Evolutionary conservation across 1,284 basidiomycete genomes (phyloP).

Genomic region (Leccinum brunneo-olivaceum): DNA sequence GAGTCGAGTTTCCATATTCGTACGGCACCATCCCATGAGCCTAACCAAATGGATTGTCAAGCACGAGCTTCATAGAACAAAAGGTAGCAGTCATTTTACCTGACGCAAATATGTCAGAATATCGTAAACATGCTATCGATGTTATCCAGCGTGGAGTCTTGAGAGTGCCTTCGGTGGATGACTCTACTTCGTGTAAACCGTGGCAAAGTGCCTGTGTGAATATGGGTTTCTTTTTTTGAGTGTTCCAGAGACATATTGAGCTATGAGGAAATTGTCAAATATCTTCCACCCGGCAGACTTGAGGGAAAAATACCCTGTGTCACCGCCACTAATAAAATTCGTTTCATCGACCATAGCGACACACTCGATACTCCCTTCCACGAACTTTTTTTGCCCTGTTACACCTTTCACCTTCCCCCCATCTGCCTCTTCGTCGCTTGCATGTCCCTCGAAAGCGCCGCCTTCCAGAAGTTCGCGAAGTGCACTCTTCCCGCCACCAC

Average conservation of each 20-base stretch:
- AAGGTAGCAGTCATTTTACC: constrained; percentile 42
- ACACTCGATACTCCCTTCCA: constrained; percentile 90
- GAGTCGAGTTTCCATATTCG: constrained; percentile 85
- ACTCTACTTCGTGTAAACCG: constrained; percentile 68
- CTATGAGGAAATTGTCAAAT: constrained; percentile 34
- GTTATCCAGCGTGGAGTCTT: constrained; percentile 89
- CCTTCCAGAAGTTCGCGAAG: constrained; percentile 79
- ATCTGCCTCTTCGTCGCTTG: constrained; percentile 43
- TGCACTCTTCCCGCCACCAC: constrained; percentile 81
- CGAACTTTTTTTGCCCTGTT: constrained; percentile 48
- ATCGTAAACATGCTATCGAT: constrained; percentile 72
- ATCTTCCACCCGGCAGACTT: background rate
- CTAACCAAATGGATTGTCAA: constrained; percentile 33
- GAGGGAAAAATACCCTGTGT: constrained; percentile 71
- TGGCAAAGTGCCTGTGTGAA: constrained; percentile 84
- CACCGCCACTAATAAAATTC: constrained; percentile 90
- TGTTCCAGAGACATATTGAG: constrained; percentile 87
- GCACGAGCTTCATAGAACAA: background rate
- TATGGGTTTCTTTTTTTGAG: constrained; percentile 93
- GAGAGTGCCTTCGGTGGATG: constrained; percentile 69
- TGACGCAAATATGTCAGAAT: constrained; percentile 88
- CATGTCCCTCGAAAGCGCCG: constrained; percentile 44
- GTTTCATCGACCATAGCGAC: constrained; percentile 93
- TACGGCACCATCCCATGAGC: constrained; percentile 88
- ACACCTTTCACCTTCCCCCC: constrained; percentile 34